A percentile compares a stretch with the other conserved stretches of the same genome.
Evolutionary conservation across 2,329 filamentous ascomycete genomes (phyloP).

Genomic region (Endoconidiophora polonica): DNA sequence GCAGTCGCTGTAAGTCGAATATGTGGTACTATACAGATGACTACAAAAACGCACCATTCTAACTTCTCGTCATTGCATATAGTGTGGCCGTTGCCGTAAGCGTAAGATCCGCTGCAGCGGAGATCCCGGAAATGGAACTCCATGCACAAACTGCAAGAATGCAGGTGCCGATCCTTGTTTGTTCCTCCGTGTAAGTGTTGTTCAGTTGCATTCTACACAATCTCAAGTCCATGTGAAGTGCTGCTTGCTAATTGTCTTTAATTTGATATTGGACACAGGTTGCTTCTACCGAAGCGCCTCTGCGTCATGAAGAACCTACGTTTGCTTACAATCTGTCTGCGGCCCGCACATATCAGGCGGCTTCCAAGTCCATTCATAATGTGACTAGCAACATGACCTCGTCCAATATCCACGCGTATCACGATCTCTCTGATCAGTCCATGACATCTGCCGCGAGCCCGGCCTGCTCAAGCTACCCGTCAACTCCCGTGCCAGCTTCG

Average conservation of each 20-base stretch:
- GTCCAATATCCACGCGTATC: constrained; percentile 2
- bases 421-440: not conserved
- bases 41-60: not conserved
- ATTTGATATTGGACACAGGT: constrained; percentile 18
- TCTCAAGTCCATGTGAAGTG: no score
- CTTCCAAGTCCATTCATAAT: constrained; percentile 16
- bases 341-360: constrained; percentile 20
- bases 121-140: constrained; percentile 55
- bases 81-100: constrained; percentile 84
- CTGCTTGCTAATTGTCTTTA: not conserved
- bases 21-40: not conserved
- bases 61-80: not conserved
- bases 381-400: not conserved
- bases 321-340: constrained; percentile 21
- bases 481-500: constrained; percentile 16
- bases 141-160: constrained; percentile 70
- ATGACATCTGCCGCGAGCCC: constrained; percentile 12
- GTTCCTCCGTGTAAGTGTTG: constrained; percentile 54
- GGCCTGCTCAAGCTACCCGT: constrained; percentile 17
- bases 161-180: constrained; percentile 56
- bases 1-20: constrained; percentile 37
- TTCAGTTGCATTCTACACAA: not conserved
- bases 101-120: constrained; percentile 92
- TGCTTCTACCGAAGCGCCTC: constrained; percentile 23
- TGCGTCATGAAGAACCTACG: constrained; percentile 19